Evolutionary conservation across 2,329 filamentous ascomycete genomes (phyloP).

Genomic region (Chaetothyriales sp.): DNA sequence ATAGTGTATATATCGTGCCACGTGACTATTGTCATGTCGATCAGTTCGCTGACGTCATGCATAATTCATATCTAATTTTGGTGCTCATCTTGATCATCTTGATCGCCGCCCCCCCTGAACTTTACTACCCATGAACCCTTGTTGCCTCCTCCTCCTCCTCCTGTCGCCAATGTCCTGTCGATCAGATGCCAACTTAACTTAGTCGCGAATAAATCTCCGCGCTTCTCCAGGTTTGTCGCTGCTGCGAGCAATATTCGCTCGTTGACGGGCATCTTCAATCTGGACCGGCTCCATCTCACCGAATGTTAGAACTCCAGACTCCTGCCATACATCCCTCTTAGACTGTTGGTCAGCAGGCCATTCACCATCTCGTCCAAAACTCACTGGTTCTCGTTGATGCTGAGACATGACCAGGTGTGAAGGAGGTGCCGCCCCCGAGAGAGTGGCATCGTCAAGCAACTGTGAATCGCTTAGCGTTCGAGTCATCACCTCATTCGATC

Average conservation of each 20-base stretch:
- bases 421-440: neutral
- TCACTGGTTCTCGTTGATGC: neutral
- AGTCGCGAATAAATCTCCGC: too few relatives aligned
- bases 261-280: conserved; percentile 7
- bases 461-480: conserved; percentile 1
- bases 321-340: conserved; percentile 4
- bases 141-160: too few relatives aligned
- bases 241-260: conserved; percentile 3
- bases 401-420: conserved; percentile 6
- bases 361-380: neutral
- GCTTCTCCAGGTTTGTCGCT: neutral
- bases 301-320: conserved; percentile 4
- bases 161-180: too few relatives aligned
- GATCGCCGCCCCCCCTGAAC: too few relatives aligned
- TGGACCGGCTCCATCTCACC: conserved; percentile 9
- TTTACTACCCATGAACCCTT: too few relatives aligned
- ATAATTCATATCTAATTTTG: too few relatives aligned
- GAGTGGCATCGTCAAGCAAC: neutral
- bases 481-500: conserved; percentile 5
- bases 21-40: too few relatives aligned
- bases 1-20: too few relatives aligned
- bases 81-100: too few relatives aligned
- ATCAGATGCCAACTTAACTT: too few relatives aligned
- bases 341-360: conserved; percentile 1
- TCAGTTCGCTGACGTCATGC: too few relatives aligned